Evolutionary conservation across 805 yeast genomes (phyloP).

Genomic region (Candida dajiaensis): DNA sequence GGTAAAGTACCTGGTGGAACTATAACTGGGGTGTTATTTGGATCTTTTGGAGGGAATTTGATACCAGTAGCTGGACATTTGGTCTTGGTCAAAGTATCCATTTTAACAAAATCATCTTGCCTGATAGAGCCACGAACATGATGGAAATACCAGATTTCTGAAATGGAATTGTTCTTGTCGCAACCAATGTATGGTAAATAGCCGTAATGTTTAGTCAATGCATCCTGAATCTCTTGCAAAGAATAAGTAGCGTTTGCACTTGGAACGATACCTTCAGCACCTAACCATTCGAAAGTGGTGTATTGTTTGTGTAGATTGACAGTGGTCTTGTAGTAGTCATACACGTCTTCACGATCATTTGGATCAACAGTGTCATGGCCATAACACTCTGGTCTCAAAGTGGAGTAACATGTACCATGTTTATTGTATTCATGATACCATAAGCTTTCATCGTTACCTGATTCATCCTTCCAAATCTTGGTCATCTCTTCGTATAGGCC

Average conservation of each 20-base stretch:
- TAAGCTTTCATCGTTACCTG: slow-evolving; percentile 44
- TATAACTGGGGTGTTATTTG: neutral
- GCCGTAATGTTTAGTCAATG: slow-evolving; percentile 7
- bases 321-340: slow-evolving; percentile 10
- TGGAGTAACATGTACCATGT: slow-evolving; percentile 18
- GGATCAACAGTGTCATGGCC: slow-evolving; percentile 5
- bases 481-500: slow-evolving; percentile 54
- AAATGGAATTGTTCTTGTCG: slow-evolving; percentile 9
- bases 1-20: neutral
- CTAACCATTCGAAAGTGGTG: slow-evolving; percentile 15
- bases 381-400: slow-evolving; percentile 13
- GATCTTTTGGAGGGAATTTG: slow-evolving; percentile 2
- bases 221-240: slow-evolving; percentile 5
- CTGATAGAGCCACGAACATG: slow-evolving; percentile 1
- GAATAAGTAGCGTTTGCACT: slow-evolving; percentile 8
- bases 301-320: slow-evolving; percentile 6
- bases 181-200: slow-evolving; percentile 14
- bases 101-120: neutral
- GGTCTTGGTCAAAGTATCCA: neutral
- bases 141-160: slow-evolving; percentile 17
- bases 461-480: slow-evolving; percentile 64
- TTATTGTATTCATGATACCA: slow-evolving; percentile 19
- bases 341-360: slow-evolving; percentile 8
- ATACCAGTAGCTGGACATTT: slow-evolving; percentile 4
- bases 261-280: slow-evolving; percentile 13